These are phyloP conservation scores for Leccinum longicurvipes DNA, from an alignment of 768 basidiomycete species.

Conservation along the genomic window DNA sequence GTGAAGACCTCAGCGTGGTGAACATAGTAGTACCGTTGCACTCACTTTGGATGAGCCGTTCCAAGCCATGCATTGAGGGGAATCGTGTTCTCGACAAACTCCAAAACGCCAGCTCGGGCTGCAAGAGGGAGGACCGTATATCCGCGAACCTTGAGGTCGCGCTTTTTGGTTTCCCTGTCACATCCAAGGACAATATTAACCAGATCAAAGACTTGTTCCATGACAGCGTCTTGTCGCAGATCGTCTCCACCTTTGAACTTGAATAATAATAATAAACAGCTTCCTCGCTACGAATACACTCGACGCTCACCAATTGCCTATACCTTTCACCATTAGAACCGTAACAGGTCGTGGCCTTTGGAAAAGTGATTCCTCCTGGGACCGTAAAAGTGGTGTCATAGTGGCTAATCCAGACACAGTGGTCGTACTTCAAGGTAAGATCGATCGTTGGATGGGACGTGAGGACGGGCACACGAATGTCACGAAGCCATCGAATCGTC, in stretches of 20 bases:
- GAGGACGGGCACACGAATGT: conserved; percentile 78
- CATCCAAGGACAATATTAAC: conserved; percentile 73
- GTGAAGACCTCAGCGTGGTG: not conserved
- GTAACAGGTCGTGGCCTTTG: conserved; percentile 74
- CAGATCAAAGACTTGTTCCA: conserved; percentile 96
- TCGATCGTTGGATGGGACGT: conserved; percentile 72
- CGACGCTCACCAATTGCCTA: conserved; percentile 69
- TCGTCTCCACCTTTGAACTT: conserved; percentile 93
- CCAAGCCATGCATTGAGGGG: conserved; percentile 63
- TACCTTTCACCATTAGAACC: conserved; percentile 64
- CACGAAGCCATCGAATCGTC: conserved; percentile 45
- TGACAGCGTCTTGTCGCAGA: conserved; percentile 94
- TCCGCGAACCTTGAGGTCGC: conserved; percentile 70
- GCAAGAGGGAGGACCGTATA: conserved; percentile 91
- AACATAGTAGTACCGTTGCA: not conserved
- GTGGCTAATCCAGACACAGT: conserved; percentile 63
- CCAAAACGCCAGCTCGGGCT: conserved; percentile 76
- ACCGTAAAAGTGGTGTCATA: conserved; percentile 59
- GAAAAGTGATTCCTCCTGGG: conserved; percentile 78
- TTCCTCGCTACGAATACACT: not conserved
- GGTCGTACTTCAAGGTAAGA: conserved; percentile 59
- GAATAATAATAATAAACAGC: conserved; percentile 1
- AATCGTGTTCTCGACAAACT: conserved; percentile 82
- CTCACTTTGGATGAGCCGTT: conserved; percentile 60
- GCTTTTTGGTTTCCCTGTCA: conserved; percentile 73